Conservation (phyloP, 805 yeast species). For the Metschnikowia bowlesiae region DNA sequence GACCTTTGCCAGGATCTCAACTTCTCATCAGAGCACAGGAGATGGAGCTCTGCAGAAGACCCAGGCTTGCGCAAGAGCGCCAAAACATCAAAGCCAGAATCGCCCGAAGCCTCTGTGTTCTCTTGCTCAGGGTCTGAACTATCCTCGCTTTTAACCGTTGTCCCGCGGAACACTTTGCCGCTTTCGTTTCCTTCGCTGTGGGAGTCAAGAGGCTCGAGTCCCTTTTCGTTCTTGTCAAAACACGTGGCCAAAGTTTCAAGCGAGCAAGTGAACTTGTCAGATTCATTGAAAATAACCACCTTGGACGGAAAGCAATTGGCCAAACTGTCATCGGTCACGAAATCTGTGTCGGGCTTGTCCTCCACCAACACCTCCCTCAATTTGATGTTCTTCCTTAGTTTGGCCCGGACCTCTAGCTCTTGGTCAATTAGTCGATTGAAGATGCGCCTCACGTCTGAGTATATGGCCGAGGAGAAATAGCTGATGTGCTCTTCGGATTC, state of each 20-base stretch:
- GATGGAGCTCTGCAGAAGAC: conserved; percentile 39
- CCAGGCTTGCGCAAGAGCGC: background rate
- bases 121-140: no score
- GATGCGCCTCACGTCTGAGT: conserved; percentile 28
- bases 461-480: conserved; percentile 33
- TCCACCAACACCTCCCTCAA: conserved; percentile 31
- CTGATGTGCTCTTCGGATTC: conserved; percentile 28
- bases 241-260: conserved; percentile 19
- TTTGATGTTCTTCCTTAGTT: conserved; percentile 25
- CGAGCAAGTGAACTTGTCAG: conserved; percentile 19
- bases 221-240: background rate
- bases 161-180: no score
- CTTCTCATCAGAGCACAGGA: conserved; percentile 50
- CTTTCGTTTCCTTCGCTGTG: no score
- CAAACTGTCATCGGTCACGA: conserved; percentile 52
- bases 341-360: conserved; percentile 33
- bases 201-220: background rate
- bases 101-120: background rate
- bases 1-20: conserved; percentile 35
- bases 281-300: conserved; percentile 33
- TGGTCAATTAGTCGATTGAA: conserved; percentile 30
- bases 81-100: background rate
- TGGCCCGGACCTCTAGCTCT: conserved; percentile 43
- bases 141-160: no score
- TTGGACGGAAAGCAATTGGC: conserved; percentile 52